Base-by-base conservation (phyloP, 73 alveolate species). In the Paramecium bursaria region DNA sequence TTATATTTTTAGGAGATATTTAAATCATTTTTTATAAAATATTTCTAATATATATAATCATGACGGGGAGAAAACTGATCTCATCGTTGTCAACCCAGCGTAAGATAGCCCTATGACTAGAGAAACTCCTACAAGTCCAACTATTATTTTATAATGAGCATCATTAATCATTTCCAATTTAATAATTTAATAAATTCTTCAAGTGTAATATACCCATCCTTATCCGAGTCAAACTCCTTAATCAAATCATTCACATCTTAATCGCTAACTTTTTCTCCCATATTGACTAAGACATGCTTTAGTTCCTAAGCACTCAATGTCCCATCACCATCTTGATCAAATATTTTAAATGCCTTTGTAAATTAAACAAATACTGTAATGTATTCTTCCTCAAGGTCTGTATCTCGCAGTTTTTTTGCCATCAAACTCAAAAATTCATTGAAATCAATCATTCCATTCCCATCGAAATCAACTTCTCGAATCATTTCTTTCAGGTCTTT, bases 261-360 rank as follows among this genome's bases (percentile, higher is more conserved):
- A 73, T 95, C 97, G 57, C 94, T 90, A 1, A 95, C 44, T 85
- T 87, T 46, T 60, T 91, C 99, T 17, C 98, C 97, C 22, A 91
- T 75, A 75, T 91, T 93, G 44, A 93, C 80, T 91, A 93, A 77
- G 44, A 93, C 98, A 82, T 95, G 98, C 39, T 96, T 92, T 77
- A 93, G 60, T 87, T 93, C 98, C 74, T 88, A 85, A 9, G 97
- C 96, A 27, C 92, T 86, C 31, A 96, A 94, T 86, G 82, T 87
- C 26, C 98, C 99, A 74, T 95, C 95, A 53, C 98, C 97, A 75
- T 94, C 97, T 73, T 98, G 85, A 76, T 97, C 99, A 89, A 96
- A 97, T 95, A 96, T 98, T 93, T 95, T 96, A 95, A 96, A 97
- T 75, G 99, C n/a, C n/a, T n/a, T n/a, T n/a, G n/a, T n/a, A n/a